phyloP scores from a whole-genome alignment of 306 rosid genomes.

The Castanopsis chinensis region DNA sequence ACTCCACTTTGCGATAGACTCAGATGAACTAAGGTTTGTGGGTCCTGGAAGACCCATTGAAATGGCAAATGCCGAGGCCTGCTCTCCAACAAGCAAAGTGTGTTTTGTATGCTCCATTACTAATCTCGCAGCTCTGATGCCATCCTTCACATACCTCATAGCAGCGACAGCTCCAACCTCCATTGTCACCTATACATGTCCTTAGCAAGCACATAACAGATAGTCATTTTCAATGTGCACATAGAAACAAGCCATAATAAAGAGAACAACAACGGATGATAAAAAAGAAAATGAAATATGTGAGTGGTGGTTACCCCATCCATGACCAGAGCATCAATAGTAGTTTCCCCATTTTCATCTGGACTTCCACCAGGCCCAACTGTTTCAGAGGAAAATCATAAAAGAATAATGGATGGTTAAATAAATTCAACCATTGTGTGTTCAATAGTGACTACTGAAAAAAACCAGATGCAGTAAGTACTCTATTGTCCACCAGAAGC shows the following conservation, averaged over 20 bases:
- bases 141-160: conserved; percentile 91
- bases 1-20: conserved; percentile 70
- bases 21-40: conserved; percentile 72
- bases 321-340: conserved; percentile 90
- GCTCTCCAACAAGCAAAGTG: conserved; percentile 90
- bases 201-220: conserved; percentile 47
- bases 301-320: conserved; percentile 64
- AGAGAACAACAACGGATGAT: neutral
- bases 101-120: conserved; percentile 79
- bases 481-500: neutral
- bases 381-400: conserved; percentile 26
- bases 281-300: conserved; percentile 1
- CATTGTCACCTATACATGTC: conserved; percentile 78
- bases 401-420: neutral
- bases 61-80: conserved; percentile 81
- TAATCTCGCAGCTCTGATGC: conserved; percentile 79
- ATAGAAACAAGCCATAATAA: neutral
- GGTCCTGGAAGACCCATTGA: conserved; percentile 98
- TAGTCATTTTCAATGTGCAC: conserved; percentile 26
- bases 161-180: conserved; percentile 98
- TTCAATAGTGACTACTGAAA: neutral
- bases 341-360: conserved; percentile 94
- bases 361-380: conserved; percentile 99
- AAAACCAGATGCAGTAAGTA: neutral
- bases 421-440: neutral